A percentile compares a stretch with the other conserved stretches of the same genome.
phyloP scores from a whole-genome alignment of 2,329 filamentous ascomycete species.

The Ophiostoma pallidulum region DNA sequence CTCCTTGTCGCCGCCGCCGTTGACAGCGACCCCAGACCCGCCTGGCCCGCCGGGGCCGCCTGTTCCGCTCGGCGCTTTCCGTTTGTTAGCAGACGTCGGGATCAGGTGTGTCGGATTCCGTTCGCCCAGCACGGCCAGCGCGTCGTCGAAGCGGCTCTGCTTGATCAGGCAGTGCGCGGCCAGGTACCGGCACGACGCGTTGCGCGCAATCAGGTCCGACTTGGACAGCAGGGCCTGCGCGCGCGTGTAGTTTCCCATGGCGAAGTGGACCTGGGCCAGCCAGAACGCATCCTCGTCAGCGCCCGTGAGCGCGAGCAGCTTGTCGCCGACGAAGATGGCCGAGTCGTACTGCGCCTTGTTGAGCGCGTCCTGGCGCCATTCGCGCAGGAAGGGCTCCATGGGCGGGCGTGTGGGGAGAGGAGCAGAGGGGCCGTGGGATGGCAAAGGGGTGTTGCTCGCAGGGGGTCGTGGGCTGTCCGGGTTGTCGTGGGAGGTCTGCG shows the following conservation, averaged over 20 bases:
- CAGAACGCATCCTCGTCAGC: constrained; percentile 92
- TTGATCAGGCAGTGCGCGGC: constrained; percentile 92
- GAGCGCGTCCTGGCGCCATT: constrained; percentile 90
- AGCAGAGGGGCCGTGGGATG: neutral
- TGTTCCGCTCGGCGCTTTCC: constrained; percentile 44
- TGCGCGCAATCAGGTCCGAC: constrained; percentile 72
- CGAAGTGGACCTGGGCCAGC: constrained; percentile 97
- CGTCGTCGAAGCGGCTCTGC: constrained; percentile 82
- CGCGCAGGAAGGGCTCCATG: constrained; percentile 90
- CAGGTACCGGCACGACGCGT: constrained; percentile 82
- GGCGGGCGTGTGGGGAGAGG: too few species aligned
- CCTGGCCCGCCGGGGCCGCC: neutral
- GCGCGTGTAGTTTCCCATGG: constrained; percentile 86
- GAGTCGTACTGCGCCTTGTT: constrained; percentile 95
- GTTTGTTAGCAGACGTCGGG: constrained; percentile 49
- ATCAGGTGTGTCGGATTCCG: constrained; percentile 89
- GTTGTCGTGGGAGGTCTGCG: too few species aligned
- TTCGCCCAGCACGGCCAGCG: constrained; percentile 76
- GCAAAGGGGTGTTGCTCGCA: neutral
- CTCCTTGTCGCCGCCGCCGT: neutral
- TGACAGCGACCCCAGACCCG: constrained; percentile 24
- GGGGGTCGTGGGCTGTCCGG: neutral
- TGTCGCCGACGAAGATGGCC: constrained; percentile 95
- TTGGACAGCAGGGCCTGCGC: constrained; percentile 78
- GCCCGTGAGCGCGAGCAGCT: constrained; percentile 86